These are phyloP conservation scores for Antitrichia curtipendula DNA, from an alignment of 225 moss, liverwort and hornwort genomes.

Conservation along the genomic window DNA sequence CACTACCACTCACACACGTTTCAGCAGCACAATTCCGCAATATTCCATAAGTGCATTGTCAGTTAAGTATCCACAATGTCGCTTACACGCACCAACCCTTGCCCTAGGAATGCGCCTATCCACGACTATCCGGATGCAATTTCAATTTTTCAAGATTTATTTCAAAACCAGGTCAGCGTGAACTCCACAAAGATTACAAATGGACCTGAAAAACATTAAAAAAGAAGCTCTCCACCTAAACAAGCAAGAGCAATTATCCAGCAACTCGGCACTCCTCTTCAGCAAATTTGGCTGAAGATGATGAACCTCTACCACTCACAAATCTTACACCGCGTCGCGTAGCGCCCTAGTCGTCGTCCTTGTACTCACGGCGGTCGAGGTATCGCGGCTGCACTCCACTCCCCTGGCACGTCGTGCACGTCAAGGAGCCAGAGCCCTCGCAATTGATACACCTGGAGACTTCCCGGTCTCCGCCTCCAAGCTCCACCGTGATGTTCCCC, in stretches of 20 bases:
- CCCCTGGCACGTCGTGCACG: constrained; percentile 89
- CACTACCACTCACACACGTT: constrained; percentile 1
- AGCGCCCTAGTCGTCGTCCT: constrained; percentile 75
- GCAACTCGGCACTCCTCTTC: not conserved
- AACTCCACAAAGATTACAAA: not conserved
- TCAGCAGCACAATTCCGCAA: not conserved
- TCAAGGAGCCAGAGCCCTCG: constrained; percentile 63
- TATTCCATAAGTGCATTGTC: not conserved
- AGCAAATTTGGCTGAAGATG: constrained; percentile 6
- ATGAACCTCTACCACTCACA: not conserved
- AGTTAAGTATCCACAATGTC: not conserved
- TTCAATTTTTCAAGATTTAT: not conserved
- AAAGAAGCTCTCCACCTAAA: not conserved
- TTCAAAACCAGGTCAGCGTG: constrained; percentile 2
- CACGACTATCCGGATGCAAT: not conserved
- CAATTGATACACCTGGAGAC: constrained; percentile 91
- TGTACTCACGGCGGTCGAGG: constrained; percentile 92
- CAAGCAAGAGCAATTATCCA: not conserved
- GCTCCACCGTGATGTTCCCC: constrained; percentile 81
- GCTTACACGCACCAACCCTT: not conserved
- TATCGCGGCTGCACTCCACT: constrained; percentile 88
- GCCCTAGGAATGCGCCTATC: not conserved
- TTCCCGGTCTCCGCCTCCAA: constrained; percentile 67
- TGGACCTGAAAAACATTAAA: not conserved
- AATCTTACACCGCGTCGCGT: not conserved